Percentiles rank a stretch among this genome's conserved stretches.
Evolutionary conservation across 2,329 filamentous ascomycete genomes (phyloP).

Genomic region (Hypoxylon sp.): DNA sequence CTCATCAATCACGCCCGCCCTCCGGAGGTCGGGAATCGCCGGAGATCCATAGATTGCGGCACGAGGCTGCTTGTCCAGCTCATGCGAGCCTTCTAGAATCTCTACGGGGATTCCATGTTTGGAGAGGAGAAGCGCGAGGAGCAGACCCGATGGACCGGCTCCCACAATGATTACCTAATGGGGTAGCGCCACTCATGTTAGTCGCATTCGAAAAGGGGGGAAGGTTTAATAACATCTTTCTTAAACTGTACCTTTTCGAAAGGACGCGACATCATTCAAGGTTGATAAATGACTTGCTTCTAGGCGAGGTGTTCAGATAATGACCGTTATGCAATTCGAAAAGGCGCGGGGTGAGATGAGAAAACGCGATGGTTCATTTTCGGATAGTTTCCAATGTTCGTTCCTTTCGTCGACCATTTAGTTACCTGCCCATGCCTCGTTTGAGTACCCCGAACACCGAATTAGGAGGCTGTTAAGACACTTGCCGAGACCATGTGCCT

Average conservation of each 20-base stretch:
- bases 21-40: constrained; percentile 64
- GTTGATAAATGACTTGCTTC: constrained; percentile 6
- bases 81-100: constrained; percentile 62
- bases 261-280: constrained; percentile 41
- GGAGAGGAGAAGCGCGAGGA: constrained; percentile 61
- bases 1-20: constrained; percentile 63
- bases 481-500: constrained; percentile 31
- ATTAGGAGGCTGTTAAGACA: constrained; percentile 15
- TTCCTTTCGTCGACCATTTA: constrained; percentile 24
- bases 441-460: constrained; percentile 20
- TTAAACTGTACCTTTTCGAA: constrained; percentile 47
- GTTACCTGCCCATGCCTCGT: constrained; percentile 5
- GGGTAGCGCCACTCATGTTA: constrained; percentile 2
- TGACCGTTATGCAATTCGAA: too few species aligned
- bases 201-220: background rate
- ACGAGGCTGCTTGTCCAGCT: constrained; percentile 67
- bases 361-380: constrained; percentile 8
- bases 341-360: constrained; percentile 18
- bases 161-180: constrained; percentile 56
- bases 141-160: constrained; percentile 59
- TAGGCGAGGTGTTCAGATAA: background rate
- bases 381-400: constrained; percentile 1
- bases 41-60: constrained; percentile 69
- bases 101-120: constrained; percentile 61
- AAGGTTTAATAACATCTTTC: background rate